phyloP scores from a whole-genome alignment of 2,329 filamentous ascomycete species.

The Didymella glomerata region DNA sequence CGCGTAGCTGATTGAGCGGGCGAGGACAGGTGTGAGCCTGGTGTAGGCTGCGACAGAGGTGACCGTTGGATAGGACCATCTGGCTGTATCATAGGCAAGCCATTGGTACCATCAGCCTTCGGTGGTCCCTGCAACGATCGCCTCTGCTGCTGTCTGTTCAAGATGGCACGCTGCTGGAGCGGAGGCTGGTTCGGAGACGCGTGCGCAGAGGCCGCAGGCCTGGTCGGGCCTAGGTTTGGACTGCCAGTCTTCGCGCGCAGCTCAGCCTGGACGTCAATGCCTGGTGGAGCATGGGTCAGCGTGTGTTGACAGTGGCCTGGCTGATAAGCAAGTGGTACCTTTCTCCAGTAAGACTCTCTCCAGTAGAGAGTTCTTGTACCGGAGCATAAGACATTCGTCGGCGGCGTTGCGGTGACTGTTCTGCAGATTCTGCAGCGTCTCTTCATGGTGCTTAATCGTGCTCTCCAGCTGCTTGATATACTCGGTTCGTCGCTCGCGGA shows the following conservation, averaged over 20 bases:
- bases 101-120: conserved; percentile 66
- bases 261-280: conserved; percentile 97
- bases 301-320: conserved; percentile 9
- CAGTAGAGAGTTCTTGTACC: conserved; percentile 96
- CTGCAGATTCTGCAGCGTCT: conserved; percentile 89
- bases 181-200: conserved; percentile 64
- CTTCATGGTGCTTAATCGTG: conserved; percentile 96
- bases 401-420: conserved; percentile 93
- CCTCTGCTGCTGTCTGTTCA: conserved; percentile 79
- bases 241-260: conserved; percentile 91
- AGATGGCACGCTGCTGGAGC: conserved; percentile 79
- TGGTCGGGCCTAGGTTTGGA: conserved; percentile 76
- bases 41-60: conserved; percentile 81
- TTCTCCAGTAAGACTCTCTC: conserved; percentile 97
- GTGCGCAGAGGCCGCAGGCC: conserved; percentile 63
- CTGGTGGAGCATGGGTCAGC: conserved; percentile 57
- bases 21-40: conserved; percentile 79
- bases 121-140: conserved; percentile 78
- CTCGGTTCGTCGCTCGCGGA: conserved; percentile 94
- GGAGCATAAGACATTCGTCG: conserved; percentile 96
- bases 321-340: conserved; percentile 62
- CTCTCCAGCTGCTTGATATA: conserved; percentile 99
- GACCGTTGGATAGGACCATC: conserved; percentile 62
- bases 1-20: conserved; percentile 65
- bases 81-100: conserved; percentile 52